These are phyloP conservation scores for Lasiodiplodia gonubiensis DNA, from an alignment of 2,329 filamentous ascomycete species.

Conservation along the genomic window DNA sequence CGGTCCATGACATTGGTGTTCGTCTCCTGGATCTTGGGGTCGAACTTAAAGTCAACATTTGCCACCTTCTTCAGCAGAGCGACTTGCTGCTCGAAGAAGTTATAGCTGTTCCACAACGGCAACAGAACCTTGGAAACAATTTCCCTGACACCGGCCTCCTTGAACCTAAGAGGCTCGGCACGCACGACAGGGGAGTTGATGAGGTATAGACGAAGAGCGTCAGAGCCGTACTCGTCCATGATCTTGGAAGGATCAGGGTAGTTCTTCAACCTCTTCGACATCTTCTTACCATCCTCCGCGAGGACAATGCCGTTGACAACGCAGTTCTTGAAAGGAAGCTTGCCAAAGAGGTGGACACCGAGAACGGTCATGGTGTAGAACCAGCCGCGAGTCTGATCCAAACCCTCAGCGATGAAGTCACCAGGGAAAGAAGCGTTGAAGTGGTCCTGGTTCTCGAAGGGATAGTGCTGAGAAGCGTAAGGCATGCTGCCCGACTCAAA, in stretches of 20 bases:
- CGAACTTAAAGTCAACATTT: constrained; percentile 76
- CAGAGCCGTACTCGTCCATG: constrained; percentile 87
- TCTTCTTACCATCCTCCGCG: constrained; percentile 96
- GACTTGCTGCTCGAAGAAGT: constrained; percentile 92
- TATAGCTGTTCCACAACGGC: constrained; percentile 95
- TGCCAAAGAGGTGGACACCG: constrained; percentile 84
- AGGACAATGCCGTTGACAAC: constrained; percentile 96
- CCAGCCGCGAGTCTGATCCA: constrained; percentile 95
- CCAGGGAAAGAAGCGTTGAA: constrained; percentile 85
- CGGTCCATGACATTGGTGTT: constrained; percentile 94
- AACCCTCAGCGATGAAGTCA: constrained; percentile 91
- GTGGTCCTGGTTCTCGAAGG: constrained; percentile 83
- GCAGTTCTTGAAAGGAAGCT: constrained; percentile 89
- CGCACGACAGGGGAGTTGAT: constrained; percentile 96
- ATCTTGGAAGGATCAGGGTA: constrained; percentile 86
- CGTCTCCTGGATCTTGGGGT: constrained; percentile 73
- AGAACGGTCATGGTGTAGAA: constrained; percentile 93
- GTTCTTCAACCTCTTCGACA: constrained; percentile 97
- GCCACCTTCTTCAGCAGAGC: constrained; percentile 85
- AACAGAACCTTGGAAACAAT: constrained; percentile 90
- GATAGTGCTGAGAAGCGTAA: constrained; percentile 88
- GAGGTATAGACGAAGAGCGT: constrained; percentile 91
- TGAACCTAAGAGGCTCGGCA: constrained; percentile 88
- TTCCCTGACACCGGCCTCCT: constrained; percentile 90
- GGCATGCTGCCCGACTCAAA: constrained; percentile 97